These are phyloP conservation scores for Ophiostoma quercus DNA, from an alignment of 2,329 filamentous ascomycete species.

Conservation along the genomic window DNA sequence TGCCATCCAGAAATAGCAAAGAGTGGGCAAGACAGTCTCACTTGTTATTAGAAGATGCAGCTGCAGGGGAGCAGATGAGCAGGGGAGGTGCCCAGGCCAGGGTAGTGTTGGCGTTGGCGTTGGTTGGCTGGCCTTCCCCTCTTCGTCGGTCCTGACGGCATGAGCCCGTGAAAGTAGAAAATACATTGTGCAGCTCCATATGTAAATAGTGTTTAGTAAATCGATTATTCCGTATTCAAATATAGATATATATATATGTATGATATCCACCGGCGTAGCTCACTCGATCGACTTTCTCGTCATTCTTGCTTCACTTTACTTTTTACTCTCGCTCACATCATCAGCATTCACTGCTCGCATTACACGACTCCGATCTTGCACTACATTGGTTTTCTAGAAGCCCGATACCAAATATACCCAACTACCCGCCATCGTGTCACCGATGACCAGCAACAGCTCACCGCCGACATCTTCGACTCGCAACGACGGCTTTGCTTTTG, in stretches of 20 bases:
- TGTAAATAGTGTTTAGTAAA: not conserved
- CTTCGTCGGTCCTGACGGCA: slow-evolving; percentile 5
- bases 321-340: not conserved
- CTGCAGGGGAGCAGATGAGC: not conserved
- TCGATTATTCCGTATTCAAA: not conserved
- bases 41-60: not conserved
- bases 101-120: not conserved
- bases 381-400: not conserved
- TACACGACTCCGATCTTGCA: not conserved
- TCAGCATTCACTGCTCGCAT: not conserved
- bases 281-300: not conserved
- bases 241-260: slow-evolving; percentile 1
- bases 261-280: not conserved
- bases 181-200: not conserved
- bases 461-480: not conserved
- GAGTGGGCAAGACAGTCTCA: not conserved
- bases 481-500: not conserved
- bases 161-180: slow-evolving; percentile 2
- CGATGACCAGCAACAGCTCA: slow-evolving; percentile 9
- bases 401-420: not conserved
- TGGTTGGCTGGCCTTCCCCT: not conserved
- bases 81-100: slow-evolving; percentile 2
- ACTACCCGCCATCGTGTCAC: not conserved
- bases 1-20: not conserved
- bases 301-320: not conserved